phyloP scores from a whole-genome alignment of 306 rosid genomes.

The Quercus wislizeni region DNA sequence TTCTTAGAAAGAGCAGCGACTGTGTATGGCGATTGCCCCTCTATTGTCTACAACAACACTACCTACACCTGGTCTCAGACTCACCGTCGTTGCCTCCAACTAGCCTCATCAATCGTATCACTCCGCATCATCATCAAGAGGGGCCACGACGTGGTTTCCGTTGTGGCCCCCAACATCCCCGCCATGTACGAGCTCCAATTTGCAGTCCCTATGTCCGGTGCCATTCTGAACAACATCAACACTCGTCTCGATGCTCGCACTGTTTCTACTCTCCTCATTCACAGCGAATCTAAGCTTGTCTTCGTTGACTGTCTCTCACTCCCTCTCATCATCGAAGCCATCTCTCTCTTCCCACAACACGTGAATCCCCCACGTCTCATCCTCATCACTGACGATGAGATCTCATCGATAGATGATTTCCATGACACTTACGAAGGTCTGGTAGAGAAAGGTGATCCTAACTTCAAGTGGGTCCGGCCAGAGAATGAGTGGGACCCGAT shows the following conservation, averaged over 20 bases:
- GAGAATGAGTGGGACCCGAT: slow-evolving; percentile 15
- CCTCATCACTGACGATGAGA: background rate
- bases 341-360: background rate
- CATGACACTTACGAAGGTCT: background rate
- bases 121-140: slow-evolving; percentile 7
- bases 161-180: background rate
- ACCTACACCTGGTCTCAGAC: background rate
- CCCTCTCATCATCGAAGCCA: background rate
- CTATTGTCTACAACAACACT: slow-evolving; percentile 10
- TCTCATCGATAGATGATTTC: background rate
- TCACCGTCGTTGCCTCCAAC: slow-evolving; percentile 9
- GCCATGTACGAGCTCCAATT: background rate
- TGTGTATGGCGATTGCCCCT: slow-evolving; percentile 19
- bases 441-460: background rate
- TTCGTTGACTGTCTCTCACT: background rate
- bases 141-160: background rate
- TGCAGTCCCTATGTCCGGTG: background rate
- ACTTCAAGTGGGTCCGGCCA: slow-evolving; percentile 4
- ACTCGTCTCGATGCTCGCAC: background rate
- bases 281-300: background rate
- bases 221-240: background rate
- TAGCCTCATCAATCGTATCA: slow-evolving; percentile 9
- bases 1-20: slow-evolving; percentile 25
- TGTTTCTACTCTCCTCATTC: background rate
- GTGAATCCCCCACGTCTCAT: background rate